phyloP scores from a whole-genome alignment of 257 asterid genomes.

The Solanum phureja region DNA sequence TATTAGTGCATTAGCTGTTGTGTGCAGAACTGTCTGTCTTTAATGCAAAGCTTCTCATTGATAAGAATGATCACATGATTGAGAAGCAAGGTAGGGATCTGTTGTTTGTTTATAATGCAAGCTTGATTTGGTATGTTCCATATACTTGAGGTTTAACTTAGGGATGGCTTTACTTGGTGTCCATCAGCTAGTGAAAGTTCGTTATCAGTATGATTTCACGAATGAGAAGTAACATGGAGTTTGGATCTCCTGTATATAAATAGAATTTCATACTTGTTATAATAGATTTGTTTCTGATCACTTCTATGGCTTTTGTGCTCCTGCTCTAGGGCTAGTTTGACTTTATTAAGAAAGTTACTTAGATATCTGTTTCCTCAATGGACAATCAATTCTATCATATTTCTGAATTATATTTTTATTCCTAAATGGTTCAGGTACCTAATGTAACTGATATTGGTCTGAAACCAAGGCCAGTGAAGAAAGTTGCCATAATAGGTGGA shows the following conservation, averaged over 20 bases:
- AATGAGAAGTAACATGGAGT: neutral
- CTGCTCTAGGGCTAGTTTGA: neutral
- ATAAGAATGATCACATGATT: neutral
- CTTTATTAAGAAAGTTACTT: neutral
- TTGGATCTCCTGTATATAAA: neutral
- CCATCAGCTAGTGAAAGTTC: neutral
- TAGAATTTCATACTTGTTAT: neutral
- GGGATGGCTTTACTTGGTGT: neutral
- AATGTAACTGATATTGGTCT: slow-evolving; percentile 85
- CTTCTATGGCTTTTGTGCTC: neutral
- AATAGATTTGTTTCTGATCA: neutral
- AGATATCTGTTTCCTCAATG: neutral
- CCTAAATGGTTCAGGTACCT: slow-evolving; percentile 48
- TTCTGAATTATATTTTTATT: neutral
- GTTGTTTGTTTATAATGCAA: neutral
- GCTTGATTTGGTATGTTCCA: neutral
- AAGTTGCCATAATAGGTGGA: slow-evolving; percentile 92
- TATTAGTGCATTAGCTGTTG: neutral
- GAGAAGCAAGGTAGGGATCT: neutral
- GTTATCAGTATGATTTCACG: neutral
- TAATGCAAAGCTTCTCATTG: neutral
- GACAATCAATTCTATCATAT: neutral
- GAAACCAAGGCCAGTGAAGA: slow-evolving; percentile 73
- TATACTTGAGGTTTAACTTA: neutral
- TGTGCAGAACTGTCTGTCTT: neutral